A percentile compares a stretch with the other conserved stretches of the same genome.
Conservation (phyloP, 495 filamentous ascomycete species). For the Elaphomyces granulatus region DNA sequence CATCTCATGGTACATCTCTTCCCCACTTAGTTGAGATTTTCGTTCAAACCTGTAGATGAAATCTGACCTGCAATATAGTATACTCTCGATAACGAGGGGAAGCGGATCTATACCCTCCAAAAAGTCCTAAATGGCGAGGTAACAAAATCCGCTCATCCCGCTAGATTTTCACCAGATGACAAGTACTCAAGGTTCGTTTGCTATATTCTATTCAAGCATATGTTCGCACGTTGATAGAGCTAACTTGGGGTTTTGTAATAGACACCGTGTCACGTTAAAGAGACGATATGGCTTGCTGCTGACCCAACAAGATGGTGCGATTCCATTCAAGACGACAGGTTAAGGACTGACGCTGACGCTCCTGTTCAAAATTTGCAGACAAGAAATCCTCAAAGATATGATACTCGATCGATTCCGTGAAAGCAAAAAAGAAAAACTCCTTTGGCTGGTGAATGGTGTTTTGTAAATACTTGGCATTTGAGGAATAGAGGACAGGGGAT, state of each 20-base stretch:
- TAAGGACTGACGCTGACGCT: neutral
- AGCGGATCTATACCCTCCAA: slow-evolving; percentile 58
- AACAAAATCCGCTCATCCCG: slow-evolving; percentile 92
- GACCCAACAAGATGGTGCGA: slow-evolving; percentile 55
- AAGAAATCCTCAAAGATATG: slow-evolving; percentile 20
- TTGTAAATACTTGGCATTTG: too few species aligned
- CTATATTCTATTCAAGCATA: neutral
- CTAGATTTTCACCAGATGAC: slow-evolving; percentile 93
- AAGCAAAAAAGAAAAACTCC: too few species aligned
- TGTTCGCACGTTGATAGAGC: neutral
- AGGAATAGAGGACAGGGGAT: too few species aligned
- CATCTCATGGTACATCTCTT: slow-evolving; percentile 37
- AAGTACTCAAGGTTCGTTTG: slow-evolving; percentile 68
- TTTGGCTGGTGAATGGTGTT: slow-evolving; percentile 39
- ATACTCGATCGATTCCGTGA: too few species aligned
- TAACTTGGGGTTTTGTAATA: slow-evolving; percentile 12
- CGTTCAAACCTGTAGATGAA: slow-evolving; percentile 6
- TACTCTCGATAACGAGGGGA: slow-evolving; percentile 60
- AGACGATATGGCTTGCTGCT: slow-evolving; percentile 76
- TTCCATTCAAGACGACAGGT: neutral
- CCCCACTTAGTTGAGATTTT: too few species aligned
- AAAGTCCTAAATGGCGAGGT: slow-evolving; percentile 65
- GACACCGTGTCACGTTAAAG: slow-evolving; percentile 86
- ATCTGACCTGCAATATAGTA: too few species aligned
- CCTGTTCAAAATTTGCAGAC: too few species aligned